Evolutionary conservation across 192 early-diverging fungal species (phyloP), one percentile per base, ranked within the genome.

Genomic region (Obelidium mucronatum): DNA sequence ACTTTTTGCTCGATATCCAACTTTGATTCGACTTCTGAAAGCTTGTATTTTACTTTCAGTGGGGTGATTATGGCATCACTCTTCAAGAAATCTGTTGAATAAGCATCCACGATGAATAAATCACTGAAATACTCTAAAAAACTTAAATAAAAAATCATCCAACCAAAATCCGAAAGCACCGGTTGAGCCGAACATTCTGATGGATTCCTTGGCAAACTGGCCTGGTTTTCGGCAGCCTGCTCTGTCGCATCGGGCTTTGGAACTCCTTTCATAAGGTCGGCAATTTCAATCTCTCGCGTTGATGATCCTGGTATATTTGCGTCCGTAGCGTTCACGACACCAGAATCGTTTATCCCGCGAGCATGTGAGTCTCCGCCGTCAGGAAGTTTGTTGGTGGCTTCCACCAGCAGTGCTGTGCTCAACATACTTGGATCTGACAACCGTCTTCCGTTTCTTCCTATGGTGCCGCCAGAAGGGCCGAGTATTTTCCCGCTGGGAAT

Each of bases 1-100:
- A 99, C 90, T 82, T 96, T 96, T 75, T 87, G 91, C 84, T 99
- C 98, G 26, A 98, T 92, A 63, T 96, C 93, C 19, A 98, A 89
- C 83, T 98, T 97, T 77, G 90, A 92, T 40, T 91, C 90, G 36
- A 97, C 87, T 81, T 97, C 95, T 40, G 90, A 88, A 26, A 98
- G 85, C 81, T 95, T 96, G 78, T 83, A 88, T 51, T 78, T 82
- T 19, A 90, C 79, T 62, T 90, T 90, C 53, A 82, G 82, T 3
- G 71, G 56, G 31, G 87, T 88, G 40, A 89, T 79, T 1, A 79
- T 55, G 22, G 80, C 81, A 48, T 90, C 86, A 60, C 58, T 65
- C n/a, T 74, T 37, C 22, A 83, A 63, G 71, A 74, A 89, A 51
- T 87, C 89, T 89, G 44, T 19, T 24, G 44, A n/a, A n/a, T 52